Conservation (phyloP, 2,329 filamentous ascomycete genomes). For the Penicillium sp. region DNA sequence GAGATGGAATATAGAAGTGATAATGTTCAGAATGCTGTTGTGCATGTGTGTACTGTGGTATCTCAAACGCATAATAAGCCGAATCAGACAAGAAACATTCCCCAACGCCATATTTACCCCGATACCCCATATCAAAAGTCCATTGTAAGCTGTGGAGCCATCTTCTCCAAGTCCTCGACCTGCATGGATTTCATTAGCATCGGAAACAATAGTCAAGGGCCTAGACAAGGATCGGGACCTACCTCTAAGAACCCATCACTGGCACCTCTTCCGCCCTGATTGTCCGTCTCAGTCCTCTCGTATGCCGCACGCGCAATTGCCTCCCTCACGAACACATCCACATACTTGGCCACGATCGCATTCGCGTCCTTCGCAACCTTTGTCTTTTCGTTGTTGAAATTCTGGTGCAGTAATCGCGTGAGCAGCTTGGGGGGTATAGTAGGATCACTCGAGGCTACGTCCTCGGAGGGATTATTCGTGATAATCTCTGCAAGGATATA, state of each 20-base stretch:
- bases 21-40: neutral
- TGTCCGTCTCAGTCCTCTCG: conserved; percentile 61
- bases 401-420: conserved; percentile 75
- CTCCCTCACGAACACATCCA: conserved; percentile 90
- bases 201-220: neutral
- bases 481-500: conserved; percentile 53
- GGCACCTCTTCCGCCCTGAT: conserved; percentile 39
- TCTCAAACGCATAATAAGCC: conserved; percentile 22
- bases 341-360: conserved; percentile 76
- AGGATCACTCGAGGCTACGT: conserved; percentile 41
- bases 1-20: neutral
- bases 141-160: conserved; percentile 81
- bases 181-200: conserved; percentile 39
- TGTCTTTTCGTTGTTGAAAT: conserved; percentile 73
- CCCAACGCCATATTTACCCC: conserved; percentile 8
- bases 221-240: conserved; percentile 30
- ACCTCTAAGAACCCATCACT: conserved; percentile 73
- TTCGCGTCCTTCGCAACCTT: conserved; percentile 79
- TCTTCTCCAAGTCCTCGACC: conserved; percentile 88
- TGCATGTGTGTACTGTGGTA: conserved; percentile 23
- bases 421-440: conserved; percentile 75
- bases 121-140: conserved; percentile 65
- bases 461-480: conserved; percentile 27
- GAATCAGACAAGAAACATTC: conserved; percentile 6
- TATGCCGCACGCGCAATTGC: conserved; percentile 78